Evolutionary conservation across 192 early-diverging fungal genomes (phyloP).

Genomic region (Coemansia sp.): DNA sequence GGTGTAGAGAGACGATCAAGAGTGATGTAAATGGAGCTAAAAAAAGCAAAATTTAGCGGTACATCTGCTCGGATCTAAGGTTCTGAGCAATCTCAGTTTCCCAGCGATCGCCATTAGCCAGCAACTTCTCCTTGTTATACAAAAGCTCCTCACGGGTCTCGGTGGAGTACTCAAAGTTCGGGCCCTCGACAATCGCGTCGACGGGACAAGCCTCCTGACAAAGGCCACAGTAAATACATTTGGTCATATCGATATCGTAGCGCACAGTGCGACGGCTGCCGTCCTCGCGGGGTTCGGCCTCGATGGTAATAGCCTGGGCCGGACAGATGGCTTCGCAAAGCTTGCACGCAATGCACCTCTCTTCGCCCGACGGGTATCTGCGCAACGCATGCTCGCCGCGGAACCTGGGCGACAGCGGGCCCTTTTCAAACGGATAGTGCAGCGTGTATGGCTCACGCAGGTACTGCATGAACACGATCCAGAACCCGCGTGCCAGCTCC

Average conservation of each 20-base stretch:
- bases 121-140: conserved; percentile 97
- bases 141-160: conserved; percentile 98
- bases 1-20: not conserved
- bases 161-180: conserved; percentile 95
- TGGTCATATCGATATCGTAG: conserved; percentile 99
- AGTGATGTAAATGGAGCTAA: not conserved
- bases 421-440: conserved; percentile 96
- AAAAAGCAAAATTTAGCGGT: conserved; percentile 44
- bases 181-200: conserved; percentile 97
- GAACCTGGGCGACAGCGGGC: conserved; percentile 89
- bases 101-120: conserved; percentile 98
- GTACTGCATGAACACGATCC: conserved; percentile 88
- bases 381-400: conserved; percentile 95
- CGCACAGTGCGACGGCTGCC: conserved; percentile 92
- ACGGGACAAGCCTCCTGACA: conserved; percentile 97
- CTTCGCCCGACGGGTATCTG: conserved; percentile 94
- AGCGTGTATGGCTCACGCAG: conserved; percentile 96
- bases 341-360: conserved; percentile 99
- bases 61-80: conserved; percentile 62
- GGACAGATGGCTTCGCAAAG: conserved; percentile 98
- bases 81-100: conserved; percentile 89
- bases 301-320: conserved; percentile 97
- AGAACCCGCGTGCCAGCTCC: conserved; percentile 90
- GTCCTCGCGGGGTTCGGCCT: conserved; percentile 94
- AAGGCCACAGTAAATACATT: conserved; percentile 97